phyloP scores from a whole-genome alignment of 2,329 filamentous ascomycete species.

The Monosporascus sp. region DNA sequence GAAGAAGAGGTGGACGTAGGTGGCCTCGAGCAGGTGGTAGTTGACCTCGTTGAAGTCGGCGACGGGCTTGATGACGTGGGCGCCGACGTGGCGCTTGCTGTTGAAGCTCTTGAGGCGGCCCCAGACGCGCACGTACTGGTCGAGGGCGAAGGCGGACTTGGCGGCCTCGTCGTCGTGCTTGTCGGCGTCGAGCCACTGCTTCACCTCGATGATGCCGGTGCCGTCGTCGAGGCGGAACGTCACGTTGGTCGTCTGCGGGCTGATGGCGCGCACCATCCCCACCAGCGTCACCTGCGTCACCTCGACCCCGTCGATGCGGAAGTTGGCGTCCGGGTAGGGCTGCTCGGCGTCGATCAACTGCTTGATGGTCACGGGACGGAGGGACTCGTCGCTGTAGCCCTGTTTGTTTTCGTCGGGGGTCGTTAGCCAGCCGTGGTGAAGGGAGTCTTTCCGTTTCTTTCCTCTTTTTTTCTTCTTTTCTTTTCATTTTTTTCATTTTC shows the following conservation, averaged over 20 bases:
- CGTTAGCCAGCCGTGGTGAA: not conserved
- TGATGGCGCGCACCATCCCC: conserved; percentile 84
- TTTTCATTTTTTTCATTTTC: no score
- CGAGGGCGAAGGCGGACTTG: conserved; percentile 57
- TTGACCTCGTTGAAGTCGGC: conserved; percentile 87
- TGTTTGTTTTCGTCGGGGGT: conserved; percentile 20
- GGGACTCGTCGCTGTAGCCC: conserved; percentile 72
- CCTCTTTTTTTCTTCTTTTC: no score
- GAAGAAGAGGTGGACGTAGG: conserved; percentile 81
- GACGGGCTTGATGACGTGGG: conserved; percentile 75
- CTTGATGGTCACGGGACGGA: conserved; percentile 93
- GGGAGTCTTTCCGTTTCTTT: not conserved
- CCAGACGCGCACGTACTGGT: conserved; percentile 80
- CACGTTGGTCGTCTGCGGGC: conserved; percentile 81
- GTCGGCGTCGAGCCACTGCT: conserved; percentile 73
- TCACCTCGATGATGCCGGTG: conserved; percentile 86
- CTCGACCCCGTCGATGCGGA: conserved; percentile 74
- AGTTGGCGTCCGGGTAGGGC: conserved; percentile 66
- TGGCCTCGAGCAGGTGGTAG: conserved; percentile 86
- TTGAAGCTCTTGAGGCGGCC: conserved; percentile 80
- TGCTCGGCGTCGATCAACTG: conserved; percentile 82
- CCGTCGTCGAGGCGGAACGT: conserved; percentile 94
- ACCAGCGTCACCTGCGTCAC: conserved; percentile 78
- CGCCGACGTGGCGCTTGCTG: conserved; percentile 74
- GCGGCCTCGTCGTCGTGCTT: conserved; percentile 40